These are phyloP conservation scores for Salpingoeca rosetta DNA, from an alignment of 78 protist species.

Conservation along the genomic window DNA sequence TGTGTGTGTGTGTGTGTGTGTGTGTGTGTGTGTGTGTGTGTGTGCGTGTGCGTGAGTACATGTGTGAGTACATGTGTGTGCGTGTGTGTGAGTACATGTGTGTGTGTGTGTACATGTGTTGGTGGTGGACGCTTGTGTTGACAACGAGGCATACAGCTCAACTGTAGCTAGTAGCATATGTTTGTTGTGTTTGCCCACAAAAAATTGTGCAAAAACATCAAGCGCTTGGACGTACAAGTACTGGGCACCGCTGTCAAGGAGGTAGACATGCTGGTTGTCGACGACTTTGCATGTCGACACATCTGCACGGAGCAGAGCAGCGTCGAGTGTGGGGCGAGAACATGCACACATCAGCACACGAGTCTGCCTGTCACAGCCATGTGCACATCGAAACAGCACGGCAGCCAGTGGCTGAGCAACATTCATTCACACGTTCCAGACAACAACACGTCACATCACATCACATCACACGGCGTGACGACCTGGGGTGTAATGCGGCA, in stretches of 20 bases:
- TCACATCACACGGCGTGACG: slow-evolving; percentile 15
- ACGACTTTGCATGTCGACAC: not conserved
- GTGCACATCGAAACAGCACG: not conserved
- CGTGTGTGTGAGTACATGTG: not conserved
- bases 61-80: not conserved
- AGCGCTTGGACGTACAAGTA: slow-evolving; percentile 19
- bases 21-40: too few relatives aligned
- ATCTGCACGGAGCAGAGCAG: not conserved
- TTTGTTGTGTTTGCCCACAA: not conserved
- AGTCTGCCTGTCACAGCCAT: not conserved
- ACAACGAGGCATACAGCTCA: not conserved
- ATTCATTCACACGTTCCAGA: not conserved
- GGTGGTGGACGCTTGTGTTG: too few relatives aligned
- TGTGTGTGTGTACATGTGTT: too few relatives aligned
- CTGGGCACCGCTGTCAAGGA: slow-evolving; percentile 84
- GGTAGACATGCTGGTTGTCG: slow-evolving; percentile 4
- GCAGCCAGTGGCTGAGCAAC: not conserved
- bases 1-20: too few relatives aligned
- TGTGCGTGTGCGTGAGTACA: too few relatives aligned
- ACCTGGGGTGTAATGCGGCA: slow-evolving; percentile 76
- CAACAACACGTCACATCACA: not conserved
- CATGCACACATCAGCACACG: not conserved
- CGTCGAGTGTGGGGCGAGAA: not conserved
- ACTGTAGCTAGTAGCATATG: too few relatives aligned
- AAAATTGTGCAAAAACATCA: not conserved